A percentile compares a stretch with the other conserved stretches of the same genome.
These are phyloP conservation scores for Ophiostoma tasmaniense DNA, from an alignment of 2,329 filamentous ascomycete genomes.

Conservation along the genomic window DNA sequence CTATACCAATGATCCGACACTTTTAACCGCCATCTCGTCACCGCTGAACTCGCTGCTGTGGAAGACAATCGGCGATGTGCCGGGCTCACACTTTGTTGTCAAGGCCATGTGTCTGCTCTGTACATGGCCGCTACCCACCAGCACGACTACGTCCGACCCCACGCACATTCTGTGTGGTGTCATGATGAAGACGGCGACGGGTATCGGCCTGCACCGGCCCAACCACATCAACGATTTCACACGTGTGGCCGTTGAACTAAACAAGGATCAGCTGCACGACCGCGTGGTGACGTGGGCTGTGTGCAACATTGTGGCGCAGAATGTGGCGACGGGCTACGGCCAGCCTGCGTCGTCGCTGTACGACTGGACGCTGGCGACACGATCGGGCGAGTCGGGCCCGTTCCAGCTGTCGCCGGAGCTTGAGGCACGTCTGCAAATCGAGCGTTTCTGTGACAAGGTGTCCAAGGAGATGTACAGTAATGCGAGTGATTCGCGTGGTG, in stretches of 20 bases:
- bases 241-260: slow-evolving; percentile 62
- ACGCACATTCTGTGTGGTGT: slow-evolving; percentile 74
- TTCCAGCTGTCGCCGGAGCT: slow-evolving; percentile 54
- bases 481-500: slow-evolving; percentile 61
- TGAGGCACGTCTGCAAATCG: slow-evolving; percentile 60
- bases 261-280: slow-evolving; percentile 71
- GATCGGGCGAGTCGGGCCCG: slow-evolving; percentile 51
- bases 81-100: slow-evolving; percentile 70
- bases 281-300: slow-evolving; percentile 75
- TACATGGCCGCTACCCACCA: slow-evolving; percentile 76
- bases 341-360: slow-evolving; percentile 72
- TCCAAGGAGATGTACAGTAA: slow-evolving; percentile 75
- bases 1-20: slow-evolving; percentile 52
- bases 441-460: slow-evolving; percentile 68
- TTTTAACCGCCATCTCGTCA: slow-evolving; percentile 60
- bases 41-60: slow-evolving; percentile 64
- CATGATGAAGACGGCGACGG: slow-evolving; percentile 81
- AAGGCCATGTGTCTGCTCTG: slow-evolving; percentile 73
- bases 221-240: slow-evolving; percentile 80
- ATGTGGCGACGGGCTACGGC: slow-evolving; percentile 73
- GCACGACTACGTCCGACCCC: slow-evolving; percentile 68
- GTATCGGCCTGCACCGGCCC: slow-evolving; percentile 72
- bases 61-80: slow-evolving; percentile 68
- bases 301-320: slow-evolving; percentile 76
- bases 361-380: slow-evolving; percentile 61